Evolutionary conservation across 441 rosid species (phyloP), one percentile per base, ranked within the genome.

Genomic region (Eutrema salsugineum): DNA sequence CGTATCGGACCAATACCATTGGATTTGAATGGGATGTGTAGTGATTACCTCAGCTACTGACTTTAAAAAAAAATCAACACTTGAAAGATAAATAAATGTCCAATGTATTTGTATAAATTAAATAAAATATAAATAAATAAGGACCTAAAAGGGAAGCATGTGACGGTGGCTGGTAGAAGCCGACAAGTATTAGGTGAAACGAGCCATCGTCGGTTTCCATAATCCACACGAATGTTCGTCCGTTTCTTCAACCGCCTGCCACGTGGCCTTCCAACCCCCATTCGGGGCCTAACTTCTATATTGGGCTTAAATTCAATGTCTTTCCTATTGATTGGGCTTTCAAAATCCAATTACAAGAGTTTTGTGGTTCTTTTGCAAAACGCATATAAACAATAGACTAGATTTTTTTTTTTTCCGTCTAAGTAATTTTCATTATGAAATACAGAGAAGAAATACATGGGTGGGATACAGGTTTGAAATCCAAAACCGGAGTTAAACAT

Each of bases 101-200:
- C 48, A 49, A 11, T 35, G 10, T 20, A 48, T 33, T 24, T 9
- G 12, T 24, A 56, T 35, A 24, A 24, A 11, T 14, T 42, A 61
- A 24, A 24, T 24, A 1, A 27, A 36, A 59, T 14, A 57, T 30
- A 17, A 32, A 53, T 27, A 58, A 51, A 27, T 6, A 70, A 54
- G 22, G 57, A 32, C 35, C 40, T 48, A 63, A 63, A 69, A 63
- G 54, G 46, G 50, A 35, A 42, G 63, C 79, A 70, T 76, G 79
- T 70, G 79, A 76, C 57, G 64, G 2, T 70, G 42, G 57, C 24
- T 50, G 68, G 50, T 70, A 43, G 63, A 77, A 77, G 76, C 80
- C 76, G 76, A 77, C 80, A 71, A 77, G 76, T 27, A 27, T 77
- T 77, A 70, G 80, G 76, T 77, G 68, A 50, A 65, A 57, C 57